Evolutionary conservation across 2,329 filamentous ascomycete species (phyloP).

Genomic region (Diplocarpon mali): DNA sequence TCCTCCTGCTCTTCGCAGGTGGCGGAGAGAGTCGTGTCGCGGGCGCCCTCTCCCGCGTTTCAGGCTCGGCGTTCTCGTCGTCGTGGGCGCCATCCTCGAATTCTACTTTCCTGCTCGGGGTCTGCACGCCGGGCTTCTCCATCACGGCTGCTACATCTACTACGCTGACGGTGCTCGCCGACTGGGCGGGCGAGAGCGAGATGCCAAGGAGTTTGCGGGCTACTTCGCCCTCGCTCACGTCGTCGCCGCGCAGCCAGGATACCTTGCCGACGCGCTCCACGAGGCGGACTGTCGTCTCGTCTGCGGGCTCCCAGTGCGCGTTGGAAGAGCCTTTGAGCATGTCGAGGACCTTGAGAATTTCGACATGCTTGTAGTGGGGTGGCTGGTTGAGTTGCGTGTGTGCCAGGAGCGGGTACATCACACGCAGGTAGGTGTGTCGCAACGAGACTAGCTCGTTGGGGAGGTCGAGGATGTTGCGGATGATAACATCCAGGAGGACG

Average conservation of each 20-base stretch:
- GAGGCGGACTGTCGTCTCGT: constrained; percentile 68
- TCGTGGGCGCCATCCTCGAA: constrained; percentile 22
- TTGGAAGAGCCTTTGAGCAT: constrained; percentile 58
- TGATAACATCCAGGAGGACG: constrained; percentile 88
- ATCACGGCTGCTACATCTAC: constrained; percentile 67
- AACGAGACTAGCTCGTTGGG: constrained; percentile 70
- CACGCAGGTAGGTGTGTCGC: constrained; percentile 87
- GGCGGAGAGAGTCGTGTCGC: constrained; percentile 14
- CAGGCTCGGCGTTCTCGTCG: constrained; percentile 3
- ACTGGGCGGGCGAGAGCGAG: constrained; percentile 52
- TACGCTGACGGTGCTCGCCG: constrained; percentile 65
- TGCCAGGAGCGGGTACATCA: constrained; percentile 79
- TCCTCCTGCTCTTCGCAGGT: constrained; percentile 15
- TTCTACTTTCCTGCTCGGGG: constrained; percentile 52
- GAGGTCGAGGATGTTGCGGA: constrained; percentile 91
- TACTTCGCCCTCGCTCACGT: constrained; percentile 34
- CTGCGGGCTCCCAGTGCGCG: constrained; percentile 67
- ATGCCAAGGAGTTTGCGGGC: constrained; percentile 57
- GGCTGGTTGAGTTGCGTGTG: constrained; percentile 83
- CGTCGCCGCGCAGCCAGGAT: constrained; percentile 47
- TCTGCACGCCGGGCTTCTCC: constrained; percentile 74
- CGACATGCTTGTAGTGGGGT: constrained; percentile 83
- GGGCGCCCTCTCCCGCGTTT: constrained; percentile 7
- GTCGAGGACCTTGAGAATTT: constrained; percentile 65
- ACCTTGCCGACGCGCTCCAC: constrained; percentile 66